Evolutionary conservation across 345 rosid genomes (phyloP).

Genomic region (Eucalyptus paniculata): DNA sequence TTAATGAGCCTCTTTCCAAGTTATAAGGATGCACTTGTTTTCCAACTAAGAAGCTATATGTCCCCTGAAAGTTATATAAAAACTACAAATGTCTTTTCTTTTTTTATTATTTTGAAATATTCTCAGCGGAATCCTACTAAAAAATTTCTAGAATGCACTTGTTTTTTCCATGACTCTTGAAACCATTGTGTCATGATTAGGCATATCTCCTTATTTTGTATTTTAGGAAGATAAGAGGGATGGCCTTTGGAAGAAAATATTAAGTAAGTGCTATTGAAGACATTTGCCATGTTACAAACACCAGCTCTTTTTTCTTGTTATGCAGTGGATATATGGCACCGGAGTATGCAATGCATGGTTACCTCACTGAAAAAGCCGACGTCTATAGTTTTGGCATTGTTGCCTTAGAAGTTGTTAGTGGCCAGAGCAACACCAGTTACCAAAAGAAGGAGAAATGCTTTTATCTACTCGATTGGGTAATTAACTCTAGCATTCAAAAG

Average conservation of each 20-base stretch:
- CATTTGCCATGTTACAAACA: background rate
- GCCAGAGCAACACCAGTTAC: background rate
- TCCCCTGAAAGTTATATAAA: background rate
- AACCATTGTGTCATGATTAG: background rate
- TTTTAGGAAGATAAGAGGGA: background rate
- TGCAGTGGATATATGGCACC: conserved; percentile 3
- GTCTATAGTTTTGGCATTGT: background rate
- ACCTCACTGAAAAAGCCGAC: background rate
- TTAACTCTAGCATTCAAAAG: background rate
- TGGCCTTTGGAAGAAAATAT: background rate
- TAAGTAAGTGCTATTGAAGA: background rate
- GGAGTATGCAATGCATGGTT: background rate
- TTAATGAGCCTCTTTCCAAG: background rate
- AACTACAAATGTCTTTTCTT: background rate
- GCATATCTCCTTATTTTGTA: background rate
- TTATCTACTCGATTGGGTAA: background rate
- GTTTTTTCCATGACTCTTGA: background rate
- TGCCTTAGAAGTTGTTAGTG: background rate
- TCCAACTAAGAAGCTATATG: background rate
- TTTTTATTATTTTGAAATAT: background rate
- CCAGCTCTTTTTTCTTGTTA: background rate
- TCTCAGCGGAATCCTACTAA: background rate
- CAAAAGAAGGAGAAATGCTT: background rate
- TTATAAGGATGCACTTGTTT: background rate
- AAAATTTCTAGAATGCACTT: background rate